Base-by-base conservation (phyloP, 495 filamentous ascomycete species). In the Recurvomyces mirabilis region DNA sequence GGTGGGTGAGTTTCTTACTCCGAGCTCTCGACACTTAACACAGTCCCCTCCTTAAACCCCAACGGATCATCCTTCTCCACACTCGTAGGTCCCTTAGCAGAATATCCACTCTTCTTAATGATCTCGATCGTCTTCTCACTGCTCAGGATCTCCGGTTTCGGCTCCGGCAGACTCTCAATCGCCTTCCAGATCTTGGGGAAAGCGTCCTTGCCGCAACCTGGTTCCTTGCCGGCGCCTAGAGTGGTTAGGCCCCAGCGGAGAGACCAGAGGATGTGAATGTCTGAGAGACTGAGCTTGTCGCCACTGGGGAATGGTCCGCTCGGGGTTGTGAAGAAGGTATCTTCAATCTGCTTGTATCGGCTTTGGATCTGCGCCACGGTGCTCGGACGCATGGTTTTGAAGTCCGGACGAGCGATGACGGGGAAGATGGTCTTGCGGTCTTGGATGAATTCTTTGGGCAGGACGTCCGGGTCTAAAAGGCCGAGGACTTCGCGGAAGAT, bases 341-440 rank as follows among this genome's bases (percentile, higher is more conserved):
- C 29, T 34, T 58, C 52, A 22, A 55, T 29, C 17, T 49, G 35
- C 24, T n/a, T 20, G 13, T 28, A 29, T 5, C 39, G 35, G 13
- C 34, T 23, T 24, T 24, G 43, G 17, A 58, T 43, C n/a, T 37
- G 39, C 1, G 43, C 52, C 2, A 58, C 26, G 11, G 41, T 43
- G 29, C 37, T 44, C 1, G 55, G 52, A 3, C 41, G 30, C 26
- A 58, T 29, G 4, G 17, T 29, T n/a, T 18, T 32, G 21, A 41
- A 29, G 24, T 58, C 52, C 23, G 31, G 31, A 7, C 55, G 47
- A 17, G 15, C 39, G 19, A 58, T 12, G 11, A 37, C 24, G 2
- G 55, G 55, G 26, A 58, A 58, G 25, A 58, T 51, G 21, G 38
- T 55, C 24, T 39, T 20, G 32, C 55, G 46, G 32, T 58, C 55